phyloP scores from a whole-genome alignment of 768 basidiomycete species.

The Gloeopeniophorella convolvens region DNA sequence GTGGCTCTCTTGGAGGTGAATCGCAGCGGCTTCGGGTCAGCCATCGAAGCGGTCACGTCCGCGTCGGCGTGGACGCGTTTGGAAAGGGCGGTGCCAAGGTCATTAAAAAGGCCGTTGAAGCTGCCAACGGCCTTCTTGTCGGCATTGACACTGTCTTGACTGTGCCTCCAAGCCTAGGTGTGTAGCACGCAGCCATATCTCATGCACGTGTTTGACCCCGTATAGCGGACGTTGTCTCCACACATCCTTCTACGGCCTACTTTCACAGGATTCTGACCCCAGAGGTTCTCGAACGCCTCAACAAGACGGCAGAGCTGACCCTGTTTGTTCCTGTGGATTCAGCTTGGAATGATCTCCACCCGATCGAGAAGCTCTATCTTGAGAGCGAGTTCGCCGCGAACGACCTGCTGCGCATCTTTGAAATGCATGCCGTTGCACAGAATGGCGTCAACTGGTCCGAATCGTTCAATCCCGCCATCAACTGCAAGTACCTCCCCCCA shows the following conservation, averaged over 20 bases:
- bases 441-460: slow-evolving; percentile 61
- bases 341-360: slow-evolving; percentile 76
- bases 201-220: background rate
- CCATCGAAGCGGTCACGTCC: slow-evolving; percentile 39
- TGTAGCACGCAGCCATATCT: slow-evolving; percentile 25
- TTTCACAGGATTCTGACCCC: slow-evolving; percentile 66
- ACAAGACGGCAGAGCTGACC: slow-evolving; percentile 67
- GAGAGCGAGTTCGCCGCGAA: slow-evolving; percentile 82
- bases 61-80: slow-evolving; percentile 71
- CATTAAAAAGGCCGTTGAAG: slow-evolving; percentile 49
- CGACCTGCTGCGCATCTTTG: slow-evolving; percentile 71
- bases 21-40: slow-evolving; percentile 75
- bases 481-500: slow-evolving; percentile 39
- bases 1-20: slow-evolving; percentile 72
- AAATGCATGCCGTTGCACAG: slow-evolving; percentile 65
- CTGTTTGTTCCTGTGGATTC: slow-evolving; percentile 82
- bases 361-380: slow-evolving; percentile 78
- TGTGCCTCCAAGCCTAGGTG: slow-evolving; percentile 70
- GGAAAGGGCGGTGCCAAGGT: slow-evolving; percentile 69
- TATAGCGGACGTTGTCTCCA: slow-evolving; percentile 53
- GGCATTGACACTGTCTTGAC: slow-evolving; percentile 71
- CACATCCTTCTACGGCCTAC: slow-evolving; percentile 60
- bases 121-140: slow-evolving; percentile 70
- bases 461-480: slow-evolving; percentile 44
- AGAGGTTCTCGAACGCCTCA: slow-evolving; percentile 50